Percentiles rank a stretch among this genome's conserved stretches.
These are phyloP conservation scores for Colletotrichum graminicola DNA, from an alignment of 2,329 filamentous ascomycete genomes.

Conservation along the genomic window DNA sequence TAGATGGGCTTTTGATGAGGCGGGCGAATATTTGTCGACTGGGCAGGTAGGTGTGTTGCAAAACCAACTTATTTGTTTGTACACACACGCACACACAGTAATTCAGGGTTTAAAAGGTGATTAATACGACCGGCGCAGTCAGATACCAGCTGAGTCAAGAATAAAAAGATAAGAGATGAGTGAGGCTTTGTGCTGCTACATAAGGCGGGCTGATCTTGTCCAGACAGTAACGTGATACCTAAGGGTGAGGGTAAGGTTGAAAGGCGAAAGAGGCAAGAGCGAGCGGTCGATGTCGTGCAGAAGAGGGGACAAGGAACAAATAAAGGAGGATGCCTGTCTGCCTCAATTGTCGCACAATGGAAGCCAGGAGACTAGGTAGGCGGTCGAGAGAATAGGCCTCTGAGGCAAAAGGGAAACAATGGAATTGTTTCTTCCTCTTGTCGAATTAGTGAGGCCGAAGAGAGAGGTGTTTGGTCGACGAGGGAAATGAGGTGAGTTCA, in stretches of 20 bases:
- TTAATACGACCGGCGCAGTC: slow-evolving; percentile 37
- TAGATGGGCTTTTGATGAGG: background rate
- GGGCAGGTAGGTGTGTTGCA: slow-evolving; percentile 1
- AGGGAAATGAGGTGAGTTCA: slow-evolving; percentile 30
- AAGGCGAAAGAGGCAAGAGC: slow-evolving; percentile 21
- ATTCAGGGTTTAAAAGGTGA: slow-evolving; percentile 16
- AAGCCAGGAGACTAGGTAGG: slow-evolving; percentile 21
- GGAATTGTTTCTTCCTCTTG: slow-evolving; percentile 38
- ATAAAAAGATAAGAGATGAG: slow-evolving; percentile 28
- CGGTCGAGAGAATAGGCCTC: slow-evolving; percentile 36
- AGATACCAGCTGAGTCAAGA: slow-evolving; percentile 42
- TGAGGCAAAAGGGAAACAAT: slow-evolving; percentile 37
- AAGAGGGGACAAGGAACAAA: slow-evolving; percentile 26
- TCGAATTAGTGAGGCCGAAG: slow-evolving; percentile 23
- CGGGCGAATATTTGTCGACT: slow-evolving; percentile 1
- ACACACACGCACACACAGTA: background rate
- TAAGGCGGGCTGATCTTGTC: slow-evolving; percentile 1
- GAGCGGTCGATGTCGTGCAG: slow-evolving; percentile 22
- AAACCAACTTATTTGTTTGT: background rate
- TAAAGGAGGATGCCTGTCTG: slow-evolving; percentile 33
- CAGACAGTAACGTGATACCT: slow-evolving; percentile 7
- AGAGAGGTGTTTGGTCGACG: slow-evolving; percentile 29
- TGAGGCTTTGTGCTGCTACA: slow-evolving; percentile 23
- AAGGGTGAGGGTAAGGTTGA: background rate
- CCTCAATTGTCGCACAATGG: slow-evolving; percentile 33